Base-by-base conservation (phyloP, 371 early-diverging fungal genomes). In the Saksenaea oblongispora region DNA sequence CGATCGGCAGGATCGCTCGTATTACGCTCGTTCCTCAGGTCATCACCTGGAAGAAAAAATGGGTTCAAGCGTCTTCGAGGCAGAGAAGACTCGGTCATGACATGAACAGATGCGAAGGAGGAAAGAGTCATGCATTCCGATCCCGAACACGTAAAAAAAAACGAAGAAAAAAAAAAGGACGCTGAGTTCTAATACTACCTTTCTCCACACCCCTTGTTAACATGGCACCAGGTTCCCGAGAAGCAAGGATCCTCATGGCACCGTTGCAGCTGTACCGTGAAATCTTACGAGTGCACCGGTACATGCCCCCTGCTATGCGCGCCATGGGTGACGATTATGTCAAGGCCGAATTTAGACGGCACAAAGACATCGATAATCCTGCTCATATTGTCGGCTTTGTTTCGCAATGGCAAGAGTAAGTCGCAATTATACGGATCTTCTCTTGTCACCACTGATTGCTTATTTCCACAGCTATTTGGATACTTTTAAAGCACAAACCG, bases 311-410 rank as follows among this genome's bases (percentile, higher is more conserved):
- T 15, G 80, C 84, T 31, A 78, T 86, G 75, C 85, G 89, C 1
- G 69, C 79, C 41, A 69, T 89, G 39, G 89, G 89, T 1, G 87
- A 89, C 60, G 84, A 85, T 37, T 89, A 89, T 62, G 89, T 89
- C 59, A 86, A 86, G 69, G 73, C 86, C 2, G 89, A 89, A 66
- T 89, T 89, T 61, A 76, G 75, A 55, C 74, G 86, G 58, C 89
- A 89, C 72, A 84, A 85, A 59, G 69, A 77, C 39, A 77, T 86
- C 39, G 83, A 84, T 28, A 87, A 87, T 58, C 86, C 87, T n/a
- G 74, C 81, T n/a, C 86, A 87, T 42, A 83, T 89, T 58, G 82
- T 85, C 17, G 89, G 87, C 14, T 89, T 89, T 64, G 65, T 87
- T 15, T 76, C 78, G 37, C 86, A 89, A 63, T 89, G 89, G 89